Conservation (phyloP, 495 filamentous ascomycete species). For the Penicillium subrubescens region DNA sequence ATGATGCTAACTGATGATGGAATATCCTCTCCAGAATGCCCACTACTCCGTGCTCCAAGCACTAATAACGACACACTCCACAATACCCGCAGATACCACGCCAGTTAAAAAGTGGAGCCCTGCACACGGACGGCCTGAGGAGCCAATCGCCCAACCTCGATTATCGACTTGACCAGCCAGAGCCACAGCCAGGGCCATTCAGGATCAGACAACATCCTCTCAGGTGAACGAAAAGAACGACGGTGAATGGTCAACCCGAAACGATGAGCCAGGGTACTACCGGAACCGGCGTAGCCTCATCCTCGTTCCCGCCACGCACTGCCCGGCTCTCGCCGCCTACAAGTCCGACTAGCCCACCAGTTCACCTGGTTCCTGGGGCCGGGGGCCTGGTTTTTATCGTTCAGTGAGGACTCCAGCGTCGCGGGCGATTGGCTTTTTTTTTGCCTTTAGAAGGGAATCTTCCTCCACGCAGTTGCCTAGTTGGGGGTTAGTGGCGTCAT, state of each 20-base stretch:
- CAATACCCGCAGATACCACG: conserved; percentile 3
- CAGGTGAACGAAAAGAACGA: not conserved
- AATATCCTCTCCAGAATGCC: no score
- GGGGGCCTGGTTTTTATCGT: not conserved
- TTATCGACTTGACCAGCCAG: conserved; percentile 5
- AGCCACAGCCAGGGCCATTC: not conserved
- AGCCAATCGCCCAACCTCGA: not conserved
- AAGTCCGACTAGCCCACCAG: not conserved
- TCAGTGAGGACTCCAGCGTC: not conserved
- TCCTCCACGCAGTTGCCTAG: conserved; percentile 2
- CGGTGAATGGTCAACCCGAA: not conserved
- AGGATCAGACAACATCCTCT: conserved; percentile 2
- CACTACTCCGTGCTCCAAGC: not conserved
- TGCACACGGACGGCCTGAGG: not conserved
- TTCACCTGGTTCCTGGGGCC: not conserved
- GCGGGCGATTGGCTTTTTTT: not conserved
- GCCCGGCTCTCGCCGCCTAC: not conserved
- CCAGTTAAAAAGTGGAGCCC: not conserved
- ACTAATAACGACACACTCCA: not conserved
- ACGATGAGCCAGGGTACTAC: conserved; percentile 1
- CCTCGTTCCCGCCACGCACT: conserved; percentile 4
- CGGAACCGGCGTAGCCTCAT: conserved; percentile 16
- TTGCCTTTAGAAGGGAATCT: no score
- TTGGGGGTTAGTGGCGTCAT: not conserved
- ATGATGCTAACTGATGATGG: not conserved